Conservation (phyloP, 176 grass and related monocot genomes). For the Oryza glaberrima region DNA sequence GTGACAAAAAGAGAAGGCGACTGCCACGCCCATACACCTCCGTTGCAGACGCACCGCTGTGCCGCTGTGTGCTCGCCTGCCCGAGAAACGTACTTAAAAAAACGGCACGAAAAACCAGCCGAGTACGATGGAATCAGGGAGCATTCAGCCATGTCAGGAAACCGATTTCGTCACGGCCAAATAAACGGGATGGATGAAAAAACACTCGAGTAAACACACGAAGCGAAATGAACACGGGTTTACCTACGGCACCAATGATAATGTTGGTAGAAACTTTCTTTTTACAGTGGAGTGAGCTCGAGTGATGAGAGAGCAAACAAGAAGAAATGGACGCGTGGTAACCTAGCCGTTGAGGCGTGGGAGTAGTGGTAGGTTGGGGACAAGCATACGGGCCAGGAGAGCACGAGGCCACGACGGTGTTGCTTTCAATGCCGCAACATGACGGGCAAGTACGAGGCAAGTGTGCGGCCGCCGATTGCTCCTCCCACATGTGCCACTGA, state of each 20-base stretch:
- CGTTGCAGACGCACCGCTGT: background rate
- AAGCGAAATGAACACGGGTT: background rate
- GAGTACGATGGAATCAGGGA: slow-evolving; percentile 19
- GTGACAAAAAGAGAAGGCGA: slow-evolving; percentile 23
- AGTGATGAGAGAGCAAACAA: background rate
- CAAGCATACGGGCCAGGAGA: background rate
- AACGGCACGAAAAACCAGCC: background rate
- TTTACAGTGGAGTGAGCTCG: background rate
- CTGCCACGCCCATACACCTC: background rate
- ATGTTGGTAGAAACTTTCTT: too few species aligned
- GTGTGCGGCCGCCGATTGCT: slow-evolving; percentile 21
- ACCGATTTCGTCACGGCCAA: background rate
- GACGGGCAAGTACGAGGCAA: slow-evolving; percentile 24
- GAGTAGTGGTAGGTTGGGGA: background rate
- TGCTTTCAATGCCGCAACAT: background rate
- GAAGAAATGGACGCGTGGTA: background rate
- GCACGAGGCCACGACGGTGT: slow-evolving; percentile 31
- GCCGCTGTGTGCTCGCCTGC: background rate
- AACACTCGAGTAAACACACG: too few species aligned
- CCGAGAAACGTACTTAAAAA: background rate
- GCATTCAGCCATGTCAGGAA: background rate
- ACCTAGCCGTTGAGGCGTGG: slow-evolving; percentile 2
- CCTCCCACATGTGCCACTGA: background rate
- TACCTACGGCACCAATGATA: background rate
- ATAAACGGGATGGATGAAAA: background rate